Base-by-base conservation (phyloP, 441 rosid species). In the Gossypium lobatum region DNA sequence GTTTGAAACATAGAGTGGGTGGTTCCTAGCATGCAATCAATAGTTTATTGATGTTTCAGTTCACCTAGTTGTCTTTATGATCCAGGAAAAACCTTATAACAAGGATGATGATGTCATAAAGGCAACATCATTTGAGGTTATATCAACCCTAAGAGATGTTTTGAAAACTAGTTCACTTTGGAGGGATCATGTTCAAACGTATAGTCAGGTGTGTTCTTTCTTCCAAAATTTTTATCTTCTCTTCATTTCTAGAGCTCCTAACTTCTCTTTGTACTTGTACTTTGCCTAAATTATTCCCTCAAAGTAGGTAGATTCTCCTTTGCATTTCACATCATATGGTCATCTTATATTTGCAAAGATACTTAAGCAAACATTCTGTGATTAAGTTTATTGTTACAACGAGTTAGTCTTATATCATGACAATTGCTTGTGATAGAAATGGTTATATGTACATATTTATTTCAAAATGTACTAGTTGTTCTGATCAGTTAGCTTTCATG, bases 41-140 rank as follows among this genome's bases (percentile, higher is more conserved):
- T 74, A 50, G 21, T 34, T 73, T 76, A 21, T 61, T 59, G 34
- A 55, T 42, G 4, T 54, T 21, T 54, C 31, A 6, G 26, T 59
- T 73, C 65, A 65, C 54, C 10, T 11, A 6, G 21, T 67, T 48
- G 31, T 37, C 53, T 72, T 81, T 73, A 59, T 62, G 64, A 76
- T 86, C 72, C 83, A 96, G 99, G 99, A 93, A 78, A 86, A 87
- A 61, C 94, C 98, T 63, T 96, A 85, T 83, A 84, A 96, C 78
- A 95, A 91, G 85, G 99, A 93, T 78, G 99, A 93, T 85, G 98
- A 95, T 87, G 91, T 93, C 65, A 84, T 93, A 80, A 95, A 95
- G 81, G 98, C 99, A 76, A 93, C 98, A 61, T 89, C 97, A 46
- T 95, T 92, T 68, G 99, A 93, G 86, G 97, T 96, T 81, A 92